phyloP scores from a whole-genome alignment of 1,284 basidiomycete species.

The Laetiporus sulphureus region DNA sequence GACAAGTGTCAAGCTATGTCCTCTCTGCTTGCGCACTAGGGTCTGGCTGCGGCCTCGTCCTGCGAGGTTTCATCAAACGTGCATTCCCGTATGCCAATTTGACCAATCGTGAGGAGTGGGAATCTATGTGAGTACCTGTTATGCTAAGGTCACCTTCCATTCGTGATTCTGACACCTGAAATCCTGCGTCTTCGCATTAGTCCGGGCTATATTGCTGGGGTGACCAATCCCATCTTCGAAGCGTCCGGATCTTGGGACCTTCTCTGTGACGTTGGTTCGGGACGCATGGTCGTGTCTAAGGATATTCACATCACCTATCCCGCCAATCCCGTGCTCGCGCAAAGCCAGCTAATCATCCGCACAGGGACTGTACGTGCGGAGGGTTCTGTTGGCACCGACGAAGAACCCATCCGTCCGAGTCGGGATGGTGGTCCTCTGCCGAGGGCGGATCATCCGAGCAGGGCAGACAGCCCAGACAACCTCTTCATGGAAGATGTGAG shows the following conservation, averaged over 20 bases:
- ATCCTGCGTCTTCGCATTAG: slow-evolving; percentile 30
- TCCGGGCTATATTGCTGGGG: slow-evolving; percentile 90
- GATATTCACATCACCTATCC: slow-evolving; percentile 66
- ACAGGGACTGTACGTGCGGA: slow-evolving; percentile 60
- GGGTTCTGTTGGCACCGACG: slow-evolving; percentile 50
- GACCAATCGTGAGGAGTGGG: slow-evolving; percentile 83
- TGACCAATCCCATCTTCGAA: slow-evolving; percentile 95
- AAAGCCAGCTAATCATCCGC: slow-evolving; percentile 41
- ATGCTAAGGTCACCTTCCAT: neutral
- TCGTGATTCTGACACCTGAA: slow-evolving; percentile 1
- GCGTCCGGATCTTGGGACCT: slow-evolving; percentile 87
- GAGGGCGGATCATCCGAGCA: slow-evolving; percentile 45
- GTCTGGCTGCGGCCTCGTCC: slow-evolving; percentile 80
- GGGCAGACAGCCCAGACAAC: slow-evolving; percentile 69
- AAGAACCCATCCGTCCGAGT: slow-evolving; percentile 45
- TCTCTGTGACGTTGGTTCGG: slow-evolving; percentile 83
- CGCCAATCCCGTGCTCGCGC: slow-evolving; percentile 33
- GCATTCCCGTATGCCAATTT: slow-evolving; percentile 94
- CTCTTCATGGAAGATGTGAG: slow-evolving; percentile 89
- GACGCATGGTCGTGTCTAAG: slow-evolving; percentile 80
- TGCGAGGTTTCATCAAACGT: slow-evolving; percentile 81
- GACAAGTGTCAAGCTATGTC: slow-evolving; percentile 85
- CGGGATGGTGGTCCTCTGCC: slow-evolving; percentile 26
- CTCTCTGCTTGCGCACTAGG: slow-evolving; percentile 90
- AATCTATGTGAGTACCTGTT: slow-evolving; percentile 61